Evolutionary conservation across 148 eudicot species (phyloP).

Genomic region (Euryodendron excelsum): DNA sequence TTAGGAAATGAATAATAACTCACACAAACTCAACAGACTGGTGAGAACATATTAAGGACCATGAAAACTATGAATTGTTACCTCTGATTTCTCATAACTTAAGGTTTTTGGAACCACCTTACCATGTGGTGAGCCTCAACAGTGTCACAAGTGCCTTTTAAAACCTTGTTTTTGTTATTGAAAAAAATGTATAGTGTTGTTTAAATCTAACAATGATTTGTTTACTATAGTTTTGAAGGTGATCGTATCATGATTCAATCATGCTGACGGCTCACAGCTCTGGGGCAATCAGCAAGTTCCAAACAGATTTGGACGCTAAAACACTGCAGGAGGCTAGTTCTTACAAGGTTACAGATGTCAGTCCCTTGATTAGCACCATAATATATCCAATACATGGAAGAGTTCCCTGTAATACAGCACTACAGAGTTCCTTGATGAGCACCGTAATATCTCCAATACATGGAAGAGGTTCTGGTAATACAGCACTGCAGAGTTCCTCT

Average conservation of each 20-base stretch:
- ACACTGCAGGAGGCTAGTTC: constrained; percentile 35
- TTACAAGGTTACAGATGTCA: constrained; percentile 31
- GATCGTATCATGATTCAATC: constrained; percentile 58
- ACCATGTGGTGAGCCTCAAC: background rate
- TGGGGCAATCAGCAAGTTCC: constrained; percentile 44
- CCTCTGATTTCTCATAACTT: background rate
- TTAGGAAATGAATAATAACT: too few relatives aligned
- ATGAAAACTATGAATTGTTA: background rate
- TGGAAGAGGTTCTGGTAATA: constrained; percentile 30
- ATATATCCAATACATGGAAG: constrained; percentile 24
- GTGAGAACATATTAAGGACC: background rate
- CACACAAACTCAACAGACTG: too few relatives aligned
- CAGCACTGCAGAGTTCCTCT: constrained; percentile 35
- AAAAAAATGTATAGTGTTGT: background rate
- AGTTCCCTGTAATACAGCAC: too few relatives aligned
- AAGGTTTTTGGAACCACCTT: background rate
- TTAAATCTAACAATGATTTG: background rate
- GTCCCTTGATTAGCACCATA: constrained; percentile 27
- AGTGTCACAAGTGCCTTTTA: background rate
- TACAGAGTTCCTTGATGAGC: constrained; percentile 29
- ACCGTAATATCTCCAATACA: constrained; percentile 24
- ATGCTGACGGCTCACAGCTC: constrained; percentile 49
- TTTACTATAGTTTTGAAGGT: constrained; percentile 21
- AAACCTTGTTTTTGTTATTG: background rate
- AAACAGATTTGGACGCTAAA: constrained; percentile 28